Base-by-base conservation (phyloP, 163 green algal species). In the Scenedesmus sp. region DNA sequence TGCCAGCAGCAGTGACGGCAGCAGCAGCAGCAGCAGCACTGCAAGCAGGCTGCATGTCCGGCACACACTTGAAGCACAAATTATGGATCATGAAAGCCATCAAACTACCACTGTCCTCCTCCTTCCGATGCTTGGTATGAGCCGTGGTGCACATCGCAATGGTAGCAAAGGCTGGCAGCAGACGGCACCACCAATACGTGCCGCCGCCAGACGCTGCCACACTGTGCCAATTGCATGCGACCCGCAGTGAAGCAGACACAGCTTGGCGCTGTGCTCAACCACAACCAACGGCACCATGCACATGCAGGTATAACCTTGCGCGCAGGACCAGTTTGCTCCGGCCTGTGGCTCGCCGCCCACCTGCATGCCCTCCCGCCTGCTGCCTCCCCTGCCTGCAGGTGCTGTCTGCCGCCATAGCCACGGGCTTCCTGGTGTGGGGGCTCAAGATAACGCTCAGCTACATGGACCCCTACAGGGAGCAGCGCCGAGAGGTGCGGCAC, bases 401-500 rank as follows among this genome's bases (percentile, higher is more conserved):
- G 35, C 35, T 92, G 35, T 89, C 81, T 35, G 81, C 88, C 22
- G 81, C 81, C 37, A 88, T 92, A 43, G 88, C 88, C 6, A 84
- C 81, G 7, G 88, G 88, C n/a, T 78, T 73, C n/a, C 59, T 92
- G 81, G 88, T 92, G 35, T 88, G 80, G 81, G 88, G 53, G n/a
- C 68, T 95, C 4, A 94, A 93, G 81, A 53, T 94, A 20, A 92
- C 68, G 16, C 42, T 95, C 35, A 88, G 83, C 85, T 90, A 85
- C 85, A 90, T 90, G 85, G 93, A 95, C 72, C 93, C 93, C 1
- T 95, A 95, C 88, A 73, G 83, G 13, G 93, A 95, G 83, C 90
- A 94, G 79, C 90, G 92, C 1, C 59, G 89, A 22, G 88, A 92
- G 93, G 92, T 93, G 43, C 0, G n/a, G 59, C 61, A 81, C 53